A percentile compares a stretch with the other conserved stretches of the same genome.
Conservation (phyloP, 139 green algal genomes). For the Micromonas pusilla region DNA sequence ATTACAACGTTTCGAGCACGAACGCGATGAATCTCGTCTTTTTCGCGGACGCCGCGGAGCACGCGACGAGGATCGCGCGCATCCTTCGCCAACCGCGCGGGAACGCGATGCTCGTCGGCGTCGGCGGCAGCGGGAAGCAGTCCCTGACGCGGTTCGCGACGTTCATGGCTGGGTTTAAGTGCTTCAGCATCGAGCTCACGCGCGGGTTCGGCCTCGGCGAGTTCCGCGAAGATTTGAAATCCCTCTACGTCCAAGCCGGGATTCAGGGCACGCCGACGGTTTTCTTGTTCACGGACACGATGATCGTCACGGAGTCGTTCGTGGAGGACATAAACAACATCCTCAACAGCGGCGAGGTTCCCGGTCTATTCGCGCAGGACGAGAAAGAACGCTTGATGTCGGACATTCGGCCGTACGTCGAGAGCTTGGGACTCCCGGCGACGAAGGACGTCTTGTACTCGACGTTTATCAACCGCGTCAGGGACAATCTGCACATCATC, state of each 20-base stretch:
- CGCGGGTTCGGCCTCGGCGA: slow-evolving; percentile 56
- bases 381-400: slow-evolving; percentile 65
- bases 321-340: slow-evolving; percentile 77
- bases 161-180: slow-evolving; percentile 54
- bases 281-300: slow-evolving; percentile 72
- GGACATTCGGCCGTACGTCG: slow-evolving; percentile 60
- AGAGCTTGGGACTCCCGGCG: slow-evolving; percentile 38
- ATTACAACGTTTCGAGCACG: slow-evolving; percentile 59
- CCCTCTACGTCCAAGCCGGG: slow-evolving; percentile 61
- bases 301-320: slow-evolving; percentile 64
- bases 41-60: slow-evolving; percentile 73
- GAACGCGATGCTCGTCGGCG: slow-evolving; percentile 79
- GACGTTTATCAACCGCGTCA: slow-evolving; percentile 63
- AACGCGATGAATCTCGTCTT: slow-evolving; percentile 73
- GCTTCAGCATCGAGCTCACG: slow-evolving; percentile 57
- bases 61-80: slow-evolving; percentile 60
- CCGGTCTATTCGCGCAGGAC: slow-evolving; percentile 48
- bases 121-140: slow-evolving; percentile 72
- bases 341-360: slow-evolving; percentile 66
- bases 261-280: slow-evolving; percentile 54
- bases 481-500: slow-evolving; percentile 73
- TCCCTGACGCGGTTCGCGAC: slow-evolving; percentile 67
- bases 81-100: slow-evolving; percentile 72
- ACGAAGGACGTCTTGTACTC: slow-evolving; percentile 58
- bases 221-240: slow-evolving; percentile 75